Evolutionary conservation across 2,329 filamentous ascomycete species (phyloP).

Genomic region (Juglanconis oblonga): DNA sequence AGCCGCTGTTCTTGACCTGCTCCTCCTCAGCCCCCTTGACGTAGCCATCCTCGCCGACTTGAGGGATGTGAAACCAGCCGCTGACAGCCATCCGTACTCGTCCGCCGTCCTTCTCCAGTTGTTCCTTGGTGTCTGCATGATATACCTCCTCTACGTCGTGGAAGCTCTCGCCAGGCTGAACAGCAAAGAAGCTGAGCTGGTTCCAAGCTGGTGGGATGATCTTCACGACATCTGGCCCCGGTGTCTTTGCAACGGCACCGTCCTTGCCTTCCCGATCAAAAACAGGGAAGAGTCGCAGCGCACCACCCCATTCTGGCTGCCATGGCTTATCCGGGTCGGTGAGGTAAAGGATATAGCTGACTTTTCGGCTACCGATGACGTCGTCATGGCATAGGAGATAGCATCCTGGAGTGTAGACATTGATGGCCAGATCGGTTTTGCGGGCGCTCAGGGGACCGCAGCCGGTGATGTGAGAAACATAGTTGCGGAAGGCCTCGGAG

Average conservation of each 20-base stretch:
- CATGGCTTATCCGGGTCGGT: constrained; percentile 89
- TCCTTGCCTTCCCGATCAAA: constrained; percentile 62
- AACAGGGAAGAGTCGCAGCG: constrained; percentile 80
- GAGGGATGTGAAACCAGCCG: constrained; percentile 98
- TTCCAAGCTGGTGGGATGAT: constrained; percentile 94
- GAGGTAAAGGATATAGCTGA: constrained; percentile 96
- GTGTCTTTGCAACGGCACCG: constrained; percentile 74
- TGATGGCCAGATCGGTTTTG: constrained; percentile 99
- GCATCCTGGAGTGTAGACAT: constrained; percentile 94
- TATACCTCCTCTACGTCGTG: constrained; percentile 99
- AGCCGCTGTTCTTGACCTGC: constrained; percentile 82
- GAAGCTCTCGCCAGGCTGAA: constrained; percentile 97
- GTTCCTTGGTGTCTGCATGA: constrained; percentile 57
- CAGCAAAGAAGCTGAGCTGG: constrained; percentile 96
- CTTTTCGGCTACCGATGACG: constrained; percentile 91
- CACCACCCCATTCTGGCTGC: constrained; percentile 90
- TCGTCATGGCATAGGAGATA: constrained; percentile 97
- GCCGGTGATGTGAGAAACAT: constrained; percentile 80
- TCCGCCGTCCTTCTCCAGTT: constrained; percentile 66
- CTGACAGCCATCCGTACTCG: constrained; percentile 95
- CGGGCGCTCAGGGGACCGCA: constrained; percentile 83
- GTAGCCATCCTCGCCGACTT: constrained; percentile 89
- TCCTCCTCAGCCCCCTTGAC: constrained; percentile 85
- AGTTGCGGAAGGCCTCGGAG: constrained; percentile 83
- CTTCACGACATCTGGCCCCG: constrained; percentile 73